phyloP scores from a whole-genome alignment of 179 eudicot genomes.

The Drosera spatulata region DNA sequence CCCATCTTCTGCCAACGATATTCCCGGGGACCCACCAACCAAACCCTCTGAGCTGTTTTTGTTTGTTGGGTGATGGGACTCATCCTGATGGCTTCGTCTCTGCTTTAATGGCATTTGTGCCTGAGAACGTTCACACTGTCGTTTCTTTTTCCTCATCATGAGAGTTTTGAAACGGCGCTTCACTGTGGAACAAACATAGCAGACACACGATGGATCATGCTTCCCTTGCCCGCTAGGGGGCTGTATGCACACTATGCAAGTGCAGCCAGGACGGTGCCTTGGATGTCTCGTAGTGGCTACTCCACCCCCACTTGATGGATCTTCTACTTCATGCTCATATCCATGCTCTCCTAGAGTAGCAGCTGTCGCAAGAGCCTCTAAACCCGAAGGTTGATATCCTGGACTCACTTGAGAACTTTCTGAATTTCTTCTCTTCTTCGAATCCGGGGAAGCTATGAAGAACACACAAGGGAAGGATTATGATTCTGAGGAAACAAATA shows the following conservation, averaged over 20 bases:
- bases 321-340: slow-evolving; percentile 22
- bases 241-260: slow-evolving; percentile 95
- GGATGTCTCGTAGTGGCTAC: slow-evolving; percentile 79
- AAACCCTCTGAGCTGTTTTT: slow-evolving; percentile 13
- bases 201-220: slow-evolving; percentile 72
- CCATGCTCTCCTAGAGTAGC: slow-evolving; percentile 66
- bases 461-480: not conserved
- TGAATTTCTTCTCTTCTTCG: slow-evolving; percentile 38
- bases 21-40: slow-evolving; percentile 1
- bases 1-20: slow-evolving; percentile 9
- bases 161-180: slow-evolving; percentile 84
- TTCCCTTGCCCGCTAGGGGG: slow-evolving; percentile 96
- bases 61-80: not conserved
- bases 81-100: slow-evolving; percentile 16
- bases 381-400: slow-evolving; percentile 63
- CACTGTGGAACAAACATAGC: slow-evolving; percentile 84
- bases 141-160: slow-evolving; percentile 73
- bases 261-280: slow-evolving; percentile 92
- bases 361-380: slow-evolving; percentile 91
- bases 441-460: slow-evolving; percentile 22
- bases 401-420: slow-evolving; percentile 24
- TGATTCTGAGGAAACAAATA: not conserved
- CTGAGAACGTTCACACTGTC: slow-evolving; percentile 30
- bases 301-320: slow-evolving; percentile 31
- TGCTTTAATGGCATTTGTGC: slow-evolving; percentile 45